Percentiles rank a stretch among this genome's conserved stretches.
These are phyloP conservation scores for Diutina neorugosa DNA, from an alignment of 1,139 yeast genomes.

Conservation along the genomic window DNA sequence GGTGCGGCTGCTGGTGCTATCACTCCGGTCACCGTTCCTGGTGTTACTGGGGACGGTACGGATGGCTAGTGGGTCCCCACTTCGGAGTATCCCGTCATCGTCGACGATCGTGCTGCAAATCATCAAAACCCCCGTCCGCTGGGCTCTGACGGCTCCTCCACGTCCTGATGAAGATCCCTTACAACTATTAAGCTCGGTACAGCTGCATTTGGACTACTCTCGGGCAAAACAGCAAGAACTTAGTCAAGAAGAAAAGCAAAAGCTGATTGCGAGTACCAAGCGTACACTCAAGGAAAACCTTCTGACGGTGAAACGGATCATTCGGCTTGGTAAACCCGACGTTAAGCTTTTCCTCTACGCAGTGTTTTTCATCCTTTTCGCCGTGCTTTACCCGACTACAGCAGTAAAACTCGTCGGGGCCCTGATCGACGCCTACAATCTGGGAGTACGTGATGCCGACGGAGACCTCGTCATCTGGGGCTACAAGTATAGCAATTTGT, in stretches of 20 bases:
- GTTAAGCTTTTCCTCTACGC: slow-evolving; percentile 27
- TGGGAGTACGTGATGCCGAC: slow-evolving; percentile 23
- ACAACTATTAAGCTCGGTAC: slow-evolving; percentile 4
- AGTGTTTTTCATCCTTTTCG: slow-evolving; percentile 30
- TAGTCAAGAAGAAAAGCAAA: slow-evolving; percentile 20
- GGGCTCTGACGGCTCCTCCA: background rate
- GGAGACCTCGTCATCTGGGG: slow-evolving; percentile 37
- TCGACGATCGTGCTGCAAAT: background rate
- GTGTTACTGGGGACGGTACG: too few species aligned
- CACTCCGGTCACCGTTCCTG: background rate
- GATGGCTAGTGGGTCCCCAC: too few species aligned
- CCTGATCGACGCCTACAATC: slow-evolving; percentile 32
- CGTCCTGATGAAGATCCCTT: background rate
- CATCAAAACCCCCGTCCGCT: background rate
- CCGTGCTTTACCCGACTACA: slow-evolving; percentile 35
- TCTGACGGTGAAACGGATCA: slow-evolving; percentile 24
- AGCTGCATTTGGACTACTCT: slow-evolving; percentile 6
- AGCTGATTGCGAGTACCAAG: slow-evolving; percentile 15
- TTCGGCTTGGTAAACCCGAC: slow-evolving; percentile 30
- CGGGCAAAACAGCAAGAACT: slow-evolving; percentile 13
- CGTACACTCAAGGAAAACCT: slow-evolving; percentile 22
- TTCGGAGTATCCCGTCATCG: background rate
- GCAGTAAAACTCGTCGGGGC: slow-evolving; percentile 37
- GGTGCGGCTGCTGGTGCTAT: background rate
- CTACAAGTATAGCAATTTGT: slow-evolving; percentile 29